phyloP scores from a whole-genome alignment of 345 rosid species.

The Lagerstroemia speciosa region DNA sequence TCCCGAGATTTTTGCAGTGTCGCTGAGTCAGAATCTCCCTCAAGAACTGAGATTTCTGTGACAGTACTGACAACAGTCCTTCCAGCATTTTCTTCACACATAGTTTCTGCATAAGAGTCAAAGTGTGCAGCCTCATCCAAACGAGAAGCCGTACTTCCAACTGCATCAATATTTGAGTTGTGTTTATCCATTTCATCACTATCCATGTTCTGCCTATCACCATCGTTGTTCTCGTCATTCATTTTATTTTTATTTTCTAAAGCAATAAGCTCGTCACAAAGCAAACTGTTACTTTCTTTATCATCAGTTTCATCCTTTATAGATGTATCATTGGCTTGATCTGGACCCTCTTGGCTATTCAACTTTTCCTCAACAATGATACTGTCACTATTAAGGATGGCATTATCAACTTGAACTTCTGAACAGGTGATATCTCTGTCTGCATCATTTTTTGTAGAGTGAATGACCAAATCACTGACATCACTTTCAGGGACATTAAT shows the following conservation, averaged over 20 bases:
- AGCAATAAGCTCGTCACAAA: background rate
- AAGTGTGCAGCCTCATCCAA: background rate
- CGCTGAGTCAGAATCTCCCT: too few relatives aligned
- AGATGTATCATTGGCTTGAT: background rate
- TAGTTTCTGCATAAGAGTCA: background rate
- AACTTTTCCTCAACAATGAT: background rate
- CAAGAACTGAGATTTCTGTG: too few relatives aligned
- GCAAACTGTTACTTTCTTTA: background rate
- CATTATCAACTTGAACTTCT: slow-evolving; percentile 28
- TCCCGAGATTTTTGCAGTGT: too few relatives aligned
- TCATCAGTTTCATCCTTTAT: background rate
- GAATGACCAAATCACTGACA: slow-evolving; percentile 17
- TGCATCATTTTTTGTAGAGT: slow-evolving; percentile 24
- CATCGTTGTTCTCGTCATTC: background rate
- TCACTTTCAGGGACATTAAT: slow-evolving; percentile 17
- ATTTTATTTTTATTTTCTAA: background rate
- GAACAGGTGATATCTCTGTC: slow-evolving; percentile 27
- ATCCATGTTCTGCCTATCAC: background rate
- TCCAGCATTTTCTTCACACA: background rate
- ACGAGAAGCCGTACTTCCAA: background rate
- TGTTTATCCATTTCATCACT: background rate
- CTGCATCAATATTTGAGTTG: background rate
- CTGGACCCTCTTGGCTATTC: slow-evolving; percentile 4
- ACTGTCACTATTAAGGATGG: background rate
- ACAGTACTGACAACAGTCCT: background rate